Conservation (phyloP, 2,329 filamentous ascomycete species). For the Tolypocladium sp. region DNA sequence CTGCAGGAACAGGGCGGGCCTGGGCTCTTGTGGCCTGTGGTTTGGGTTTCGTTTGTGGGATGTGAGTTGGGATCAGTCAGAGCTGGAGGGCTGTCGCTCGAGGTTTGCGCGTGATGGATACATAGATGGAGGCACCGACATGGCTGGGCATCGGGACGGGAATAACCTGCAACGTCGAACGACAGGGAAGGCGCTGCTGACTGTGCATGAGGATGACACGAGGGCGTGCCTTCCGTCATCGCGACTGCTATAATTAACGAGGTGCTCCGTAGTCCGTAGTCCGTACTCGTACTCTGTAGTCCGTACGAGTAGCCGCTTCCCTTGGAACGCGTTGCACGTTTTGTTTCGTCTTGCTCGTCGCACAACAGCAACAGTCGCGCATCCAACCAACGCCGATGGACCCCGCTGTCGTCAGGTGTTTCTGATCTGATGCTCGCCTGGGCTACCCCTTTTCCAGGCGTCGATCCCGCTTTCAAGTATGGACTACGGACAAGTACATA, state of each 20-base stretch:
- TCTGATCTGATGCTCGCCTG: not conserved
- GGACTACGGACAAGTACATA: no score
- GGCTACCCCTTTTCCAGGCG: not conserved
- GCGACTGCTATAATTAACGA: not conserved
- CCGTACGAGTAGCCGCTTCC: not conserved
- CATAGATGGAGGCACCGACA: not conserved
- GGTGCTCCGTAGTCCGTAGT: no score
- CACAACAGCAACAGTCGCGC: not conserved
- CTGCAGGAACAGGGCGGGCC: slow-evolving; percentile 7
- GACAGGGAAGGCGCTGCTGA: not conserved
- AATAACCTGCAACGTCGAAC: not conserved
- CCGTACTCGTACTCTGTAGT: no score
- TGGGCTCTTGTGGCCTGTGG: not conserved
- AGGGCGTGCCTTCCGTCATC: not conserved
- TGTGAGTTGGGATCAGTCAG: not conserved
- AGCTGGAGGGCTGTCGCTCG: not conserved
- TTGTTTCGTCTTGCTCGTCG: not conserved
- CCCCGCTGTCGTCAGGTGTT: not conserved
- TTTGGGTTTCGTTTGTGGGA: not conserved
- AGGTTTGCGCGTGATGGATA: not conserved
- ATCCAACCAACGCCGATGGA: not conserved
- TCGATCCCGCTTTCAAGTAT: not conserved
- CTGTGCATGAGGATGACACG: not conserved
- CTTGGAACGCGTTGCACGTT: not conserved
- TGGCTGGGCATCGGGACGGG: not conserved